Evolutionary conservation across 2,329 filamentous ascomycete species (phyloP).

Genomic region (Clarireedia paspali): DNA sequence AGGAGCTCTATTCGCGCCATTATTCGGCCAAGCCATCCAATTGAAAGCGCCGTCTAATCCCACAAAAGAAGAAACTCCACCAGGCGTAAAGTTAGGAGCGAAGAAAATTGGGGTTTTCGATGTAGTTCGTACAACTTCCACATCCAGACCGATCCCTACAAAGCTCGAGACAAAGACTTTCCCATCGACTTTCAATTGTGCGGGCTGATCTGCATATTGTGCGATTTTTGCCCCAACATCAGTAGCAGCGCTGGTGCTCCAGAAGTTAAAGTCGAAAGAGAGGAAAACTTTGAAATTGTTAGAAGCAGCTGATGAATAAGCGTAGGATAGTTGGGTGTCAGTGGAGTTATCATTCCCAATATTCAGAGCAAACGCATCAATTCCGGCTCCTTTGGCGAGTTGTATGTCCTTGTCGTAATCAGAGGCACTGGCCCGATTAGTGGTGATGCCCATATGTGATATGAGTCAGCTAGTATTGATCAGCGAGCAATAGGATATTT

Average conservation of each 20-base stretch:
- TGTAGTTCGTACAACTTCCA: constrained; percentile 31
- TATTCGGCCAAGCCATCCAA: constrained; percentile 8
- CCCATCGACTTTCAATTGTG: constrained; percentile 28
- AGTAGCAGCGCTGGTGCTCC: constrained; percentile 4
- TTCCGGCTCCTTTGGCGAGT: constrained; percentile 25
- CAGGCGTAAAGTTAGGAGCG: constrained; percentile 2
- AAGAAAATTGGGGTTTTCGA: constrained; percentile 16
- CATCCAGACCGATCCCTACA: constrained; percentile 39
- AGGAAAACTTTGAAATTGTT: constrained; percentile 29
- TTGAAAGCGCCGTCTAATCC: constrained; percentile 7
- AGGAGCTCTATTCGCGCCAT: constrained; percentile 4
- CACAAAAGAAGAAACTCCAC: not conserved
- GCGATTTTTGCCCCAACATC: constrained; percentile 24
- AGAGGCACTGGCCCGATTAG: constrained; percentile 11
- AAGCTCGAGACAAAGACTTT: constrained; percentile 38
- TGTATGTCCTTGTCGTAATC: constrained; percentile 17
- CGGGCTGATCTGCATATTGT: constrained; percentile 24
- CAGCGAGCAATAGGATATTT: not conserved
- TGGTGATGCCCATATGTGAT: constrained; percentile 15
- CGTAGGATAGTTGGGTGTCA: constrained; percentile 23
- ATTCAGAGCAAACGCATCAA: constrained; percentile 31
- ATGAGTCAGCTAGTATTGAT: not conserved
- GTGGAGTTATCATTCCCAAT: constrained; percentile 27
- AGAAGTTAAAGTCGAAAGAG: constrained; percentile 28
- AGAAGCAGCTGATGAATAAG: constrained; percentile 22